A percentile compares a stretch with the other conserved stretches of the same genome.
phyloP scores from a whole-genome alignment of 2,329 filamentous ascomycete species.

The Biscogniauxia sp. region DNA sequence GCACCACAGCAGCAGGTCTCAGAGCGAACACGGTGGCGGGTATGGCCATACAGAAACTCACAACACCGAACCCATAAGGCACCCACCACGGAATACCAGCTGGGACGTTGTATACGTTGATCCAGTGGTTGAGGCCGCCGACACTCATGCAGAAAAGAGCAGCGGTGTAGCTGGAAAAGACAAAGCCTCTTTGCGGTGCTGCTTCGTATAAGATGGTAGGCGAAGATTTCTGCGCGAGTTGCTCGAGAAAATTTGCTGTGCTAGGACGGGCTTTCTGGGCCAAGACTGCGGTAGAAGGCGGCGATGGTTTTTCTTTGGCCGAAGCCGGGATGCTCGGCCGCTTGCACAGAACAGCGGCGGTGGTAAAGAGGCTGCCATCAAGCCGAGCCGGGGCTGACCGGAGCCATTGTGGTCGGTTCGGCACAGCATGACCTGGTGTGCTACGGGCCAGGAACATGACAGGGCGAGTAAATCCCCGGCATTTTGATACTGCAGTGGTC shows the following conservation, averaged over 20 bases:
- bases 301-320: constrained; percentile 4
- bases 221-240: constrained; percentile 53
- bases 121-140: constrained; percentile 49
- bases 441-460: constrained; percentile 26
- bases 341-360: neutral
- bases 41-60: constrained; percentile 58
- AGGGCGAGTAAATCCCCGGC: constrained; percentile 30
- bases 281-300: neutral
- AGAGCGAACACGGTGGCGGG: constrained; percentile 60
- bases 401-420: constrained; percentile 4
- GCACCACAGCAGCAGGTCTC: constrained; percentile 57
- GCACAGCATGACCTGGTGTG: constrained; percentile 13
- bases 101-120: constrained; percentile 48
- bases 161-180: constrained; percentile 57
- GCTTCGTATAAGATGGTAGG: constrained; percentile 63
- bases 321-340: neutral
- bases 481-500: constrained; percentile 20
- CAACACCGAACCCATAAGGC: constrained; percentile 52
- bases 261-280: constrained; percentile 17
- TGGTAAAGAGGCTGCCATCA: constrained; percentile 12
- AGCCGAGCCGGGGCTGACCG: constrained; percentile 7
- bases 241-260: constrained; percentile 48
- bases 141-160: constrained; percentile 53
- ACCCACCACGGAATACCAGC: constrained; percentile 56
- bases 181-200: constrained; percentile 62